Percentiles rank a stretch among this genome's conserved stretches.
phyloP scores from a whole-genome alignment of 2,329 filamentous ascomycete species.

The Fusarium sp. region DNA sequence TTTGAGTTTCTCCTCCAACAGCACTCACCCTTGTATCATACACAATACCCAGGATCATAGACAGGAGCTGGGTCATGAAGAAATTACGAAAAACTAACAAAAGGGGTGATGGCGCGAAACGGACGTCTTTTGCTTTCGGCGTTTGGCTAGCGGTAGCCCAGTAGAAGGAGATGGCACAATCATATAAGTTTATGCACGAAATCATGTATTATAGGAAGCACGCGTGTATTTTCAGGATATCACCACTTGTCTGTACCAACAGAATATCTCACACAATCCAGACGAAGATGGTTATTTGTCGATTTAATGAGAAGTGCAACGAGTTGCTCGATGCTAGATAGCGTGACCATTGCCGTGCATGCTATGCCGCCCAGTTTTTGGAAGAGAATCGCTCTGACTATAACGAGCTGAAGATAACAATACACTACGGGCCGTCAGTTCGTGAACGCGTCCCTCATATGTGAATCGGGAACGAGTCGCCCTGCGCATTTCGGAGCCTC shows the following conservation, averaged over 20 bases:
- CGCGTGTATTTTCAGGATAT: constrained; percentile 9
- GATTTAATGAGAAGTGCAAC: neutral
- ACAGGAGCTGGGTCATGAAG: constrained; percentile 4
- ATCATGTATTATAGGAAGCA: constrained; percentile 30
- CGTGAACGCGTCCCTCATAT: constrained; percentile 11
- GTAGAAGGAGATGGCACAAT: constrained; percentile 19
- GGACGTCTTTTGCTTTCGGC: constrained; percentile 19
- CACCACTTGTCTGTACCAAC: neutral
- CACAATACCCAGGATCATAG: constrained; percentile 16
- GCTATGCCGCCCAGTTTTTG: neutral
- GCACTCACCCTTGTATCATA: constrained; percentile 8
- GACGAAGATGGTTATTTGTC: neutral
- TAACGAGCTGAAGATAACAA: constrained; percentile 9
- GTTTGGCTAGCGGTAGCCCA: constrained; percentile 24
- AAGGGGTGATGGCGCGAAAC: constrained; percentile 14
- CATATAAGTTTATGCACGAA: constrained; percentile 17
- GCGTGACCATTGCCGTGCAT: neutral
- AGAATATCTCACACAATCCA: neutral
- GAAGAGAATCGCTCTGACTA: constrained; percentile 7
- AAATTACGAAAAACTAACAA: constrained; percentile 8
- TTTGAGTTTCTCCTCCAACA: neutral
- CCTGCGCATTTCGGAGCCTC: neutral
- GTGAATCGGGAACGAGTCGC: constrained; percentile 7
- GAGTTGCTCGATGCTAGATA: neutral
- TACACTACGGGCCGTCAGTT: constrained; percentile 12